phyloP scores from a whole-genome alignment of 352 stramenopile species.

The Ophiocytium majus region DNA sequence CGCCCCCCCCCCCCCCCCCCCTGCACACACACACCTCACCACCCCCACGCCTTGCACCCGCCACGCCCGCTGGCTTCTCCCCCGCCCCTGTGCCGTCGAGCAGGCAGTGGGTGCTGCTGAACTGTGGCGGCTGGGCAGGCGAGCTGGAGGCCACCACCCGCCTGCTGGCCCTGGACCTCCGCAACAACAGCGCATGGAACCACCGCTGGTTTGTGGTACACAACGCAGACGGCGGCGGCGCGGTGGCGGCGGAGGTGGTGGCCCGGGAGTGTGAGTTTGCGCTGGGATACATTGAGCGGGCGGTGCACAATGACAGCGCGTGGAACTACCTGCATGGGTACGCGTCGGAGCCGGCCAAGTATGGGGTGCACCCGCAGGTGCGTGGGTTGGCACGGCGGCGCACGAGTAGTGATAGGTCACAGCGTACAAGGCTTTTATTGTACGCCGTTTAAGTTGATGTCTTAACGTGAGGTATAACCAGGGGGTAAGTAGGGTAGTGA shows the following conservation, averaged over 20 bases:
- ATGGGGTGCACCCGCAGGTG: not conserved
- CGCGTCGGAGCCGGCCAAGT: constrained; percentile 21
- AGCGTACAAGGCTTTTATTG: too few species aligned
- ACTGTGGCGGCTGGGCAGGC: constrained; percentile 68
- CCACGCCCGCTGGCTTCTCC: too few species aligned
- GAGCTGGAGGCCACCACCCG: constrained; percentile 84
- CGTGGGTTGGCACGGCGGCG: too few species aligned
- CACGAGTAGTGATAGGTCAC: too few species aligned
- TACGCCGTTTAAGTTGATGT: too few species aligned
- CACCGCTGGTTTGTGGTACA: constrained; percentile 60
- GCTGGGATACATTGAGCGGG: constrained; percentile 66
- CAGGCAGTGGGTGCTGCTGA: constrained; percentile 28
- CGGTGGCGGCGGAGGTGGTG: constrained; percentile 26
- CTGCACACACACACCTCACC: too few species aligned
- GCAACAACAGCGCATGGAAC: constrained; percentile 96
- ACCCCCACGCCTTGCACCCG: too few species aligned
- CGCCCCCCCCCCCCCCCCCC: too few species aligned
- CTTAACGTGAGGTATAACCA: too few species aligned
- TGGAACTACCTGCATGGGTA: constrained; percentile 81
- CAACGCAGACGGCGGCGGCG: not conserved
- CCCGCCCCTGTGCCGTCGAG: not conserved
- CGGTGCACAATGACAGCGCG: constrained; percentile 80
- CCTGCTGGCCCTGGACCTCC: constrained; percentile 82
- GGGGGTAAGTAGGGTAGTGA: too few species aligned
- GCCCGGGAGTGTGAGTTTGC: constrained; percentile 69